Evolutionary conservation across 2,329 filamentous ascomycete genomes (phyloP), one percentile per base, ranked within the genome.

Genomic region (Nothophoma quercina): DNA sequence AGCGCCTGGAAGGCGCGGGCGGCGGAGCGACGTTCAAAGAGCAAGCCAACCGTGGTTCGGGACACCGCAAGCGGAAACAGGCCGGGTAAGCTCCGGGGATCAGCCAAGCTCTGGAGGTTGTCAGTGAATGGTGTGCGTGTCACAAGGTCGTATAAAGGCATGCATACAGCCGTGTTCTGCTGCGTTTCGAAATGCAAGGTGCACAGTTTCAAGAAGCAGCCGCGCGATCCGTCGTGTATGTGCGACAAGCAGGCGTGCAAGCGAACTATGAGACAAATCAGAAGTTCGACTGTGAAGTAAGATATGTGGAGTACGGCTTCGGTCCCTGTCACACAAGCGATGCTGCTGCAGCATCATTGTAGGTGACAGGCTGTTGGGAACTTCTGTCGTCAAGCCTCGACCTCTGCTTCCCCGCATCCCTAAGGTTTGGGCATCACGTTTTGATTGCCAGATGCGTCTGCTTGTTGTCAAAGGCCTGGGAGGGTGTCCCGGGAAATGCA

Each of bases 331-430:
- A 13, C 26, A 34, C 43, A 35, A 45, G 49, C 35, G 30, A 49
- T 41, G 35, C 19, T 36, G 41, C 41, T 40, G 29, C 34, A 25
- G 29, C 34, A 25, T 35, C 19, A 29, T 33, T n/a, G 46, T 46
- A 52, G 41, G 44, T 34, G 50, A 33, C 50, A 23, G 16, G 22
- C 33, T 28, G 38, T 15, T 48, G 35, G 32, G 8, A 32, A 46
- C 47, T 55, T 58, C 43, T 58, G 58, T 16, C 34, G 47, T 53
- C 46, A 38, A 35, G 43, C 36, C 53, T 56, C 48, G 39, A 56
- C 43, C 38, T 34, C 29, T 46, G 29, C 28, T 48, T 29, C 50
- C 50, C 50, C 50, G 50, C 50, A 53, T 29, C 18, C 25, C 32
- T 33, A 47, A 25, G 16, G 33, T 39, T 53, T 44, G 50, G 50